phyloP scores from a whole-genome alignment of 2,329 filamentous ascomycete genomes.

The Aspergillus sp. region DNA sequence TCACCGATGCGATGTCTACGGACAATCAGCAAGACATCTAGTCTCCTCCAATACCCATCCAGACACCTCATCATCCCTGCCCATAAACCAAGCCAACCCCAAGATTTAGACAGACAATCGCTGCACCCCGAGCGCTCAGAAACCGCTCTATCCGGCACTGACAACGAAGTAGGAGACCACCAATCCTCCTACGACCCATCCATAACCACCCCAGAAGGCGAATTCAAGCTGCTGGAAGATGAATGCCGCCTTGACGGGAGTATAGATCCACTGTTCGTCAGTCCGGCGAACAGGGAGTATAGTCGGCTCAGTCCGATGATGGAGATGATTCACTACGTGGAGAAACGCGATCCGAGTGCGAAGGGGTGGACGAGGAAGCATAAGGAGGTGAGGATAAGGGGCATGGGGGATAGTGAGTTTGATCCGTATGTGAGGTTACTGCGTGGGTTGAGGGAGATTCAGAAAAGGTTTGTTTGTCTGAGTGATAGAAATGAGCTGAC shows the following conservation, averaged over 20 bases:
- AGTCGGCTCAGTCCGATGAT: constrained; percentile 17
- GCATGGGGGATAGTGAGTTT: constrained; percentile 2
- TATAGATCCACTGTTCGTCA: constrained; percentile 15
- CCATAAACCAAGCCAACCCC: no score
- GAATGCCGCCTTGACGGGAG: constrained; percentile 18
- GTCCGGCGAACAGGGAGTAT: constrained; percentile 17
- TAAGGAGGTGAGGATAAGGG: constrained; percentile 11
- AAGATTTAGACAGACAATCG: constrained; percentile 11
- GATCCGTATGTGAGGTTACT: background rate
- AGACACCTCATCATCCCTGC: no score
- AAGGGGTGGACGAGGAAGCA: constrained; percentile 21
- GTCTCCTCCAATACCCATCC: no score
- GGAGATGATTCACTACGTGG: constrained; percentile 8
- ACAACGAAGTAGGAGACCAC: constrained; percentile 21
- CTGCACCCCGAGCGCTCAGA: constrained; percentile 16
- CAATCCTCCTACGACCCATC: constrained; percentile 21
- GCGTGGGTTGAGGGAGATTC: no score
- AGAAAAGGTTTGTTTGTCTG: no score
- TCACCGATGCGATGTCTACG: no score
- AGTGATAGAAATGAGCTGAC: no score
- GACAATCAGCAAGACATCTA: no score
- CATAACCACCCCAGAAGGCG: constrained; percentile 14
- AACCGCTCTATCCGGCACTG: constrained; percentile 20
- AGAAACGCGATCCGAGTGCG: constrained; percentile 12
- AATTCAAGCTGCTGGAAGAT: constrained; percentile 14